phyloP scores from a whole-genome alignment of 352 stramenopile species.

The Chrysophaeum taylorii region DNA sequence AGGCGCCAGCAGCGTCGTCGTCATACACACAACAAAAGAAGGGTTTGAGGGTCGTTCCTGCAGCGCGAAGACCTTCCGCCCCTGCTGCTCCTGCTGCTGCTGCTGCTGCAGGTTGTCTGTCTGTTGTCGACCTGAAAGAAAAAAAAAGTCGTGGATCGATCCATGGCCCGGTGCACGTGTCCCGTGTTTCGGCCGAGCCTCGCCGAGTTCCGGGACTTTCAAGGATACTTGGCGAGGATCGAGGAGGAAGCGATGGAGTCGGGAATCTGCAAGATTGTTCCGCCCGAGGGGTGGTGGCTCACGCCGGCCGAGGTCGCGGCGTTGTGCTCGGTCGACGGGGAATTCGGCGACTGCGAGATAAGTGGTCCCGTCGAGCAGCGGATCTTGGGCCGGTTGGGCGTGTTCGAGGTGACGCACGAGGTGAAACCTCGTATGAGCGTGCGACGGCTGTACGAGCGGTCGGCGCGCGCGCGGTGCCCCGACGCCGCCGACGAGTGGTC shows the following conservation, averaged over 20 bases:
- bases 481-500: neutral
- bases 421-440: neutral
- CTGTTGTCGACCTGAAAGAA: too few species aligned
- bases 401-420: neutral
- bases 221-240: neutral
- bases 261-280: neutral
- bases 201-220: constrained; percentile 2
- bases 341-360: neutral
- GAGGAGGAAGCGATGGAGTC: neutral
- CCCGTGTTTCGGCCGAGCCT: neutral
- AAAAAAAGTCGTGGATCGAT: too few species aligned
- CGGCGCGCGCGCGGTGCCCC: neutral
- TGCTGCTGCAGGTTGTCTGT: too few species aligned
- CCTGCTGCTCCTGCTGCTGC: too few species aligned
- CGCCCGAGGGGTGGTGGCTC: neutral
- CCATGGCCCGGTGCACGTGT: neutral
- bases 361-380: neutral
- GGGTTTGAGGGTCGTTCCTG: too few species aligned
- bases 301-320: neutral
- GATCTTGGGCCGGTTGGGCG: neutral
- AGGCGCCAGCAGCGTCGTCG: too few species aligned
- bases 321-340: neutral
- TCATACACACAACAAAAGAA: too few species aligned
- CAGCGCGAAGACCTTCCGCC: too few species aligned
- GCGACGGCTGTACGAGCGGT: neutral